Conservation (phyloP, 768 basidiomycete genomes). For the Leccinum disarticulatum region DNA sequence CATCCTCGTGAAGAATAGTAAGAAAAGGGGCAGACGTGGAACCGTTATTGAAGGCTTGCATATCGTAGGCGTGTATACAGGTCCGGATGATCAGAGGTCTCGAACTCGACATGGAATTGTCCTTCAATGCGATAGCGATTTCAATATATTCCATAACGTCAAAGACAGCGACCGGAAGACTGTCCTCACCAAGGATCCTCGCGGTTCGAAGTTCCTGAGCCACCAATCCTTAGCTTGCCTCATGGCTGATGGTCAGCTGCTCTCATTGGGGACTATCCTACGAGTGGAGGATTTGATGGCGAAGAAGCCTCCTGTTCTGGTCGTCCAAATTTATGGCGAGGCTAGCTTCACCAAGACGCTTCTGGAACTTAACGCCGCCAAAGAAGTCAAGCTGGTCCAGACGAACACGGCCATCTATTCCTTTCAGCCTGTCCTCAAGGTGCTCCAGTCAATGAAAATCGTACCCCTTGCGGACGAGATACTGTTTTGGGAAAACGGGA, state of each 20-base stretch:
- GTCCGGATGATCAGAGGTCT: conserved; percentile 23
- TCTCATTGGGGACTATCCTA: conserved; percentile 53
- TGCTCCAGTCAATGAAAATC: conserved; percentile 45
- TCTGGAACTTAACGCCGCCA: conserved; percentile 35
- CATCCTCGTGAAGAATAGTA: conserved; percentile 35
- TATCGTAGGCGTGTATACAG: conserved; percentile 37
- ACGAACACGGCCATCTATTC: conserved; percentile 64
- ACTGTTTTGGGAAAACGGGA: conserved; percentile 48
- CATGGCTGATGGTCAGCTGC: conserved; percentile 44
- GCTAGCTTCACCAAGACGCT: conserved; percentile 41
- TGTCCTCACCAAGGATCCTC: conserved; percentile 38
- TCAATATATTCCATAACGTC: conserved; percentile 37
- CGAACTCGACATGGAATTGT: conserved; percentile 44
- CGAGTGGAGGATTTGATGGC: conserved; percentile 55
- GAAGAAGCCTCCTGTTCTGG: conserved; percentile 46
- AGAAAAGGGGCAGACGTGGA: conserved; percentile 38
- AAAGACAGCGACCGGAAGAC: conserved; percentile 38
- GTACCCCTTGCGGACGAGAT: conserved; percentile 53
- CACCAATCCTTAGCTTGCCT: conserved; percentile 59
- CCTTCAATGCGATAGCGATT: conserved; percentile 36
- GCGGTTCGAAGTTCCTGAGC: conserved; percentile 39
- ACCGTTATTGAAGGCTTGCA: conserved; percentile 38
- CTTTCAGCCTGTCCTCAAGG: conserved; percentile 60
- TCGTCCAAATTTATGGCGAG: conserved; percentile 52
- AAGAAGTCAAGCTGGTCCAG: conserved; percentile 47